These are phyloP conservation scores for Effrenium voratum DNA, from an alignment of 73 alveolate species.

Conservation along the genomic window DNA sequence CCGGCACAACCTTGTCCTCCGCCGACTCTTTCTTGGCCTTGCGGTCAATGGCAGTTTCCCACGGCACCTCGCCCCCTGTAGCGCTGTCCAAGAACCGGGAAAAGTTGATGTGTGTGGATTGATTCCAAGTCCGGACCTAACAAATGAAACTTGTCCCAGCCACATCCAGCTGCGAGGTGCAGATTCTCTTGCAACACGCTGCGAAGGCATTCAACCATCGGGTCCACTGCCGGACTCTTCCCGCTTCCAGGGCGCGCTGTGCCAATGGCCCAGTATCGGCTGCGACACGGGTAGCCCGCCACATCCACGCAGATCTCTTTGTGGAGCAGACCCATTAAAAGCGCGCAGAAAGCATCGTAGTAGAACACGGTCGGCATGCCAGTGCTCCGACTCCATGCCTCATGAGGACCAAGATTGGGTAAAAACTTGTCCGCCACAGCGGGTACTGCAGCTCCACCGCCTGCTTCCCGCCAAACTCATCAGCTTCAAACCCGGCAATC, in stretches of 20 bases:
- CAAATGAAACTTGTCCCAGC: constrained; percentile 12
- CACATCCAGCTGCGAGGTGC: not conserved
- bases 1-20: not conserved
- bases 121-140: constrained; percentile 25
- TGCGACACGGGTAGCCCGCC: constrained; percentile 36
- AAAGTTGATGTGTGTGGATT: constrained; percentile 26
- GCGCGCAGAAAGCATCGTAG: not conserved
- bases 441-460: constrained; percentile 43
- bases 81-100: constrained; percentile 29
- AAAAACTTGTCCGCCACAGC: constrained; percentile 13
- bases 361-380: constrained; percentile 49
- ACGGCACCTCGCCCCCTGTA: constrained; percentile 4
- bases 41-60: constrained; percentile 16
- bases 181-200: not conserved
- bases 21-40: not conserved
- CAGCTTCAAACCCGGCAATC: not conserved
- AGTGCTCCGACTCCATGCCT: constrained; percentile 32
- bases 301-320: constrained; percentile 21
- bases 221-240: constrained; percentile 51
- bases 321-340: constrained; percentile 7
- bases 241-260: constrained; percentile 66
- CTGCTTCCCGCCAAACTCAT: not conserved
- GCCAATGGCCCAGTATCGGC: constrained; percentile 47
- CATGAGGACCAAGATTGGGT: not conserved
- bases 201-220: not conserved